Percentiles rank a stretch among this genome's conserved stretches.
phyloP scores from a whole-genome alignment of 169 alveolate species.

The Plasmodium sp. region DNA sequence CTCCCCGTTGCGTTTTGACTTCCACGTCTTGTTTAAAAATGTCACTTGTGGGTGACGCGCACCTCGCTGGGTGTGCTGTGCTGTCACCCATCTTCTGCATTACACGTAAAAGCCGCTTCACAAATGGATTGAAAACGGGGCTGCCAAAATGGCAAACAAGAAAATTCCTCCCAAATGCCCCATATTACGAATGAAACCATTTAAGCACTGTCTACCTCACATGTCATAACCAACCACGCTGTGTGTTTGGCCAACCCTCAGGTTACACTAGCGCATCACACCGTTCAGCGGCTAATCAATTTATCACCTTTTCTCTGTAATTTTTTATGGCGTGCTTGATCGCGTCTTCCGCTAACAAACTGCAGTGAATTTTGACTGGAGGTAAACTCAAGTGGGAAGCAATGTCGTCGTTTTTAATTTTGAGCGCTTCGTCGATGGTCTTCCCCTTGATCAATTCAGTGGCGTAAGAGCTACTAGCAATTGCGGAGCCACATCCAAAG shows the following conservation, averaged over 20 bases:
- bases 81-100: neutral
- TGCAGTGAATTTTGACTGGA: constrained; percentile 99
- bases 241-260: neutral
- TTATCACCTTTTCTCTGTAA: constrained; percentile 82
- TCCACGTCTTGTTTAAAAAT: neutral
- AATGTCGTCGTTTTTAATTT: constrained; percentile 94
- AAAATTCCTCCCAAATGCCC: neutral
- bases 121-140: neutral
- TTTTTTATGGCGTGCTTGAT: constrained; percentile 96
- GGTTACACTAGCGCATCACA: neutral
- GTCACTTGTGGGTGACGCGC: neutral
- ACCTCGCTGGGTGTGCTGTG: neutral
- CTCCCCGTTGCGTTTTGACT: neutral
- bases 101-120: neutral
- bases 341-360: constrained; percentile 99
- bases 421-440: constrained; percentile 94
- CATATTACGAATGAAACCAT: neutral
- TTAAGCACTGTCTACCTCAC: neutral
- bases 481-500: constrained; percentile 99
- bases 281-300: constrained; percentile 49
- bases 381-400: constrained; percentile 96
- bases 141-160: neutral
- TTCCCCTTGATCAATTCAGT: constrained; percentile 97
- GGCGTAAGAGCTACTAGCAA: constrained; percentile 98
- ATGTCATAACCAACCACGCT: neutral